Evolutionary conservation across 768 basidiomycete genomes (phyloP), one percentile per base, ranked within the genome.

Genomic region (Russula sp.): DNA sequence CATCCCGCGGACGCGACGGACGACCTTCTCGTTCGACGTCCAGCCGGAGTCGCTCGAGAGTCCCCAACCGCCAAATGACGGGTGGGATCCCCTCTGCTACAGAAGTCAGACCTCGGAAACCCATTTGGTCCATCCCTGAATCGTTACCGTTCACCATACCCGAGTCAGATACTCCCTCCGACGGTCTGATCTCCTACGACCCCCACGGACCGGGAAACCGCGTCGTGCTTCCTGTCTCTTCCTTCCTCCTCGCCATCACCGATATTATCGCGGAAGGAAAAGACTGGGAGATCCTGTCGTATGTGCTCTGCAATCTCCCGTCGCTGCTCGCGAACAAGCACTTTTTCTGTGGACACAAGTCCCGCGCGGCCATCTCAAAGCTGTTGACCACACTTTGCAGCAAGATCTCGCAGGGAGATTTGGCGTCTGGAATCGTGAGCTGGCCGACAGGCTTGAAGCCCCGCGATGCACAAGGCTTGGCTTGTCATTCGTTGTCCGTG

Each of bases 251-350:
- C 11, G 80, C 80, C 16, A 69, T 98, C 52, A 76, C 85, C 57
- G 77, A 76, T 2, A 80, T 97, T 65, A 75, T 98, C 46, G 83
- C 87, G 62, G 79, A 79, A 48, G 94, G 94, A 70, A 83, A 79
- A 52, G 91, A 87, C 66, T 98, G 96, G 95, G 97, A 98, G 63
- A 79, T 98, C 46, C 80, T 97, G 13, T 93, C 94, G 2, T 98
- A 97, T 71, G 79, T 94, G 5, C 80, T 99, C 5, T 93, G 90
- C 71, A 90, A 96, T 76, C 81, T 99, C 0, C 95, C 97, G 1
- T 80, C 86, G 10, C 94, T 98, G 72, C 81, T 98, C 11, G 80
- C 90, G 62, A 98, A 98, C 81, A 98, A 98, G 74, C 94, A 98
- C 71, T 80, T 98, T 58, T 95, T 97, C 74, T 97, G 95, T 72